These are phyloP conservation scores for Rhizodiscina lignyota DNA, from an alignment of 495 filamentous ascomycete genomes.

Conservation along the genomic window DNA sequence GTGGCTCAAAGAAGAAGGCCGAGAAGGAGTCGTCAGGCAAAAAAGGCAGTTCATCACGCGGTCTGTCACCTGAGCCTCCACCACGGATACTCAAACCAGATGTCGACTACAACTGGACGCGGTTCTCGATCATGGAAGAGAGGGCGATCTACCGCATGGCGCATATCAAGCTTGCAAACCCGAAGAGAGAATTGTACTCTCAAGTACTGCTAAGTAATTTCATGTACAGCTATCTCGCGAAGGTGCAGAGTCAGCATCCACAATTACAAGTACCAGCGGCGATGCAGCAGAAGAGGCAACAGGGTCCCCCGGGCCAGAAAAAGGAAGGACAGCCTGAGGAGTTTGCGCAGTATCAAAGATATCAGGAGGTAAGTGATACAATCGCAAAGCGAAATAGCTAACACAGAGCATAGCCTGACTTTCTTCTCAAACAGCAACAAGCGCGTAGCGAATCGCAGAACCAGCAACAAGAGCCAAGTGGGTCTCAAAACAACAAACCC, in stretches of 20 bases:
- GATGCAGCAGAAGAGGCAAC: slow-evolving; percentile 36
- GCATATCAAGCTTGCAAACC: slow-evolving; percentile 96
- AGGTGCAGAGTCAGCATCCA: slow-evolving; percentile 96
- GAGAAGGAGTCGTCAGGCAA: slow-evolving; percentile 41
- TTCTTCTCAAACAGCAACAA: no score
- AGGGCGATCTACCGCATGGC: slow-evolving; percentile 97
- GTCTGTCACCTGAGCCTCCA: slow-evolving; percentile 63
- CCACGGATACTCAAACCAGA: slow-evolving; percentile 59
- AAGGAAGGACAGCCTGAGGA: slow-evolving; percentile 2
- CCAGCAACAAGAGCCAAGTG: no score
- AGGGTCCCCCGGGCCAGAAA: slow-evolving; percentile 14
- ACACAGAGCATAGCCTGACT: no score
- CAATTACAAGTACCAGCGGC: slow-evolving; percentile 60
- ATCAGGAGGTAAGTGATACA: no score
- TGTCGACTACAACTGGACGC: slow-evolving; percentile 86
- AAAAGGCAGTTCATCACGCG: slow-evolving; percentile 44
- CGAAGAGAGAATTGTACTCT: slow-evolving; percentile 76
- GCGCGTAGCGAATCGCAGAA: no score
- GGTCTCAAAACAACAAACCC: no score
- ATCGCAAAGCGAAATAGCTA: no score
- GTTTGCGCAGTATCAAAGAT: no score
- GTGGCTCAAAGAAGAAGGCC: slow-evolving; percentile 57
- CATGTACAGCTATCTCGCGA: slow-evolving; percentile 98
- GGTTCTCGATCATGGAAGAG: slow-evolving; percentile 92
- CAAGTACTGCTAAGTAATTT: slow-evolving; percentile 98